Base-by-base conservation (phyloP, 768 basidiomycete genomes). In the Tephrocybe sp. region DNA sequence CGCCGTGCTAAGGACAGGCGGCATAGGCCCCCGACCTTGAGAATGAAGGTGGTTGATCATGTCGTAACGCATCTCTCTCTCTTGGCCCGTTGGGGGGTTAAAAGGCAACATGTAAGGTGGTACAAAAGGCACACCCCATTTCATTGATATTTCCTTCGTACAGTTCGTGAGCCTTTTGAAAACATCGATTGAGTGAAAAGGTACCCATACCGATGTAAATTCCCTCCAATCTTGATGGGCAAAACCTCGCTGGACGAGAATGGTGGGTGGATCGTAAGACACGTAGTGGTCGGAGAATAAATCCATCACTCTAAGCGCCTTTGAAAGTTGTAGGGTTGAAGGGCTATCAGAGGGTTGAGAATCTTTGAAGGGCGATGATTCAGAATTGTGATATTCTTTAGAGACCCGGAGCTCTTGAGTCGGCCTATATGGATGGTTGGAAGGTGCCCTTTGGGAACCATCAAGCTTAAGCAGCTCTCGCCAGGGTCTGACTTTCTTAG, bases 201-300 rank as follows among this genome's bases (percentile, higher is more conserved):
- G 15, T 6, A 34, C 5, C 8, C 50, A 29, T 36, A 47, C 50
- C 3, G 45, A 7, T 19, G 36, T 47, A 19, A 52, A 52, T 11
- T 12, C 19, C 3, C 10, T 31, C 49, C 49, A 50, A 16, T 50
- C 49, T 38, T 45, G 25, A 12, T 3, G 27, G 10, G 6, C 13
- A 15, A 50, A 44, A 16, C 38, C 43, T 13, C 49, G 49, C 19
- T 42, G 3, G 13, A 22, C n/a, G 24, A 45, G 42, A n/a, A 30
- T 25, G 15, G 21, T 2, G 3, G 48, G 48, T 22, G 25, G 16
- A 7, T 49, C 48, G 23, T 42, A 22, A 15, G 19, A 12, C 2
- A 42, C 34, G 12, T 42, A 41, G 30, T 31, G 31, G 29, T 30
- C 23, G 16, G 42, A 43, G 34, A 30, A 13, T 19, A 45, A n/a